phyloP scores from a whole-genome alignment of 129 eudicot genomes.

The Flaveria bidentis region DNA sequence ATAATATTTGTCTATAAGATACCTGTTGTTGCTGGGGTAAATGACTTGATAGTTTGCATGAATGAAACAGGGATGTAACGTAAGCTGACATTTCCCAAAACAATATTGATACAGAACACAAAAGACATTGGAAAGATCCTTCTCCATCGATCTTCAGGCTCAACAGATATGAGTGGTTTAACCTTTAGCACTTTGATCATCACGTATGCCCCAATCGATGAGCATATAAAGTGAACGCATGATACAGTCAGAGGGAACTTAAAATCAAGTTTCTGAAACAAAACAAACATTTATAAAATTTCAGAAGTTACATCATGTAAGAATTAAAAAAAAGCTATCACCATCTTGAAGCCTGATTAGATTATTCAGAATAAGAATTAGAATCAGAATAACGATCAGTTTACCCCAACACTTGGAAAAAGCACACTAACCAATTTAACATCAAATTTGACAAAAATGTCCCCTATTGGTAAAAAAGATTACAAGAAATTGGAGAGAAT shows the following conservation, averaged over 20 bases:
- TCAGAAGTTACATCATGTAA: neutral
- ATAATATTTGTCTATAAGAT: slow-evolving; percentile 3
- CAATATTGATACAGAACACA: slow-evolving; percentile 90
- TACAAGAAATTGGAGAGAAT: neutral
- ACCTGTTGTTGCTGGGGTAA: slow-evolving; percentile 99
- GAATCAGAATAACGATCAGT: neutral
- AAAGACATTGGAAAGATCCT: slow-evolving; percentile 98
- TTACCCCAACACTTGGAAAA: slow-evolving; percentile 6
- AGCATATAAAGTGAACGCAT: slow-evolving; percentile 88
- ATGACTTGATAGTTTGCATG: slow-evolving; percentile 98
- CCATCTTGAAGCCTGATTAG: neutral
- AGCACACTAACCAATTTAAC: neutral
- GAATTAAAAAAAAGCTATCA: too few relatives aligned
- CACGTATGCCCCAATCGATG: slow-evolving; percentile 85
- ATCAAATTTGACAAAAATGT: slow-evolving; percentile 2
- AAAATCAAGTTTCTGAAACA: slow-evolving; percentile 82
- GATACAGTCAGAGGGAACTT: slow-evolving; percentile 94
- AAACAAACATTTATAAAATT: neutral
- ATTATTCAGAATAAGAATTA: neutral
- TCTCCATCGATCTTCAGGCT: slow-evolving; percentile 95
- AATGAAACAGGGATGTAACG: slow-evolving; percentile 97
- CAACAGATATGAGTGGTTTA: slow-evolving; percentile 83
- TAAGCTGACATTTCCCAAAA: slow-evolving; percentile 91
- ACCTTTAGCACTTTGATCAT: slow-evolving; percentile 77
- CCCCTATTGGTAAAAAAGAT: too few relatives aligned